Evolutionary conservation across 164 flowering plant genomes (phyloP).

Genomic region (Umbellularia californica): DNA sequence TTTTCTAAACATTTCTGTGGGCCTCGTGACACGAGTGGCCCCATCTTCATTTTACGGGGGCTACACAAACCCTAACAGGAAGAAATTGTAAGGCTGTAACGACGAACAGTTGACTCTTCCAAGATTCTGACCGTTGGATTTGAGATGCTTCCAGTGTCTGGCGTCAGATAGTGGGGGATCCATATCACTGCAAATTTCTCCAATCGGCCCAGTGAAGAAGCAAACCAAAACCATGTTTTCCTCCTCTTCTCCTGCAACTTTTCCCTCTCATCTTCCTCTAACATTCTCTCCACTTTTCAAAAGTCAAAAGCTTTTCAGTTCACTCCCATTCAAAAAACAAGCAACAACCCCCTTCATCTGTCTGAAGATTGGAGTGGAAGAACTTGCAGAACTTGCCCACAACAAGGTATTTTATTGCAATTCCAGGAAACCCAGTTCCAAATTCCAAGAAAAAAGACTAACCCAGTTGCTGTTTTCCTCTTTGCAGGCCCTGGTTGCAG

Average conservation of each 20-base stretch:
- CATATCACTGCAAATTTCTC: too few species aligned
- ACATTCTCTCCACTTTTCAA: background rate
- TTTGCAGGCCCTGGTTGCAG: conserved; percentile 60
- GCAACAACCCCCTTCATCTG: conserved; percentile 6
- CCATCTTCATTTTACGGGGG: too few species aligned
- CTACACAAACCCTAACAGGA: too few species aligned
- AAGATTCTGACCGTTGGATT: too few species aligned
- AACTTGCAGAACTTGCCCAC: conserved; percentile 30
- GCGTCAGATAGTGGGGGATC: too few species aligned
- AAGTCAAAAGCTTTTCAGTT: background rate
- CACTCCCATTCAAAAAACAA: background rate
- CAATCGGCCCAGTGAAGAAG: background rate
- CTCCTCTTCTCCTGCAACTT: conserved; percentile 8
- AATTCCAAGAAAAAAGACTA: background rate
- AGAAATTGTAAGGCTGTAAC: too few species aligned
- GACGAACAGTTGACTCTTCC: too few species aligned
- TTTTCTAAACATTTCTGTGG: too few species aligned
- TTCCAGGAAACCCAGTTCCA: background rate
- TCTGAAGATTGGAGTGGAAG: conserved; percentile 19
- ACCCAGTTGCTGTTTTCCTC: background rate
- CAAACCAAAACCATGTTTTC: conserved; percentile 3
- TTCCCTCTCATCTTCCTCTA: background rate
- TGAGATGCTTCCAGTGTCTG: too few species aligned
- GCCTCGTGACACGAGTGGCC: too few species aligned
- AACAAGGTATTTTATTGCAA: conserved; percentile 32